These are phyloP conservation scores for Pichia norvegensis DNA, from an alignment of 1,139 yeast genomes.

Conservation along the genomic window DNA sequence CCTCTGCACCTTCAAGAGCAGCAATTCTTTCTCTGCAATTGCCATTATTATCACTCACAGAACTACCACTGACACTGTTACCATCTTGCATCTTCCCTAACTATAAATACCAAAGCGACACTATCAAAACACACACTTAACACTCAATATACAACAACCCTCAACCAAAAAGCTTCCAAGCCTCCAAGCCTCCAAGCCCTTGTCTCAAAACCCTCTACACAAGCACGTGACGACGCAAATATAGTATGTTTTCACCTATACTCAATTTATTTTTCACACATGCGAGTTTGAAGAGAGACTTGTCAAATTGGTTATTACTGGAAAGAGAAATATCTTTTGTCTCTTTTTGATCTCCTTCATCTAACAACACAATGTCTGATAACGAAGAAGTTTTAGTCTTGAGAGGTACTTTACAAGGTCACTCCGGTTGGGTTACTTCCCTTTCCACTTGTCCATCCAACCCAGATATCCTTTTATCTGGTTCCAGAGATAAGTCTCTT, in stretches of 20 bases:
- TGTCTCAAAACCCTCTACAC: not conserved
- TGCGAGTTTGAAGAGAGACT: no score
- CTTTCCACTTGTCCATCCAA: constrained; percentile 97
- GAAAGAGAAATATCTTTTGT: not conserved
- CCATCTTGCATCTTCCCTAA: not conserved
- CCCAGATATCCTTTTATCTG: constrained; percentile 97
- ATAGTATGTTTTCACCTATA: not conserved
- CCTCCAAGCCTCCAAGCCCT: not conserved
- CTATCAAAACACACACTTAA: not conserved
- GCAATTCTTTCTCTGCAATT: constrained; percentile 24
- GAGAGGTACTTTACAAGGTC: constrained; percentile 97
- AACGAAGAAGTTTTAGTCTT: constrained; percentile 85
- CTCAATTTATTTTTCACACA: not conserved
- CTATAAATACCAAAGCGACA: no score
- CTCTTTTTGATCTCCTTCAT: not conserved
- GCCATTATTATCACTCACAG: not conserved
- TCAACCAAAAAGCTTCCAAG: no score
- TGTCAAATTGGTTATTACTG: no score
- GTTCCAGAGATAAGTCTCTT: constrained; percentile 97
- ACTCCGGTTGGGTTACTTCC: constrained; percentile 95
- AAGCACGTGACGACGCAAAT: not conserved
- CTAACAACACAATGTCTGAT: constrained; percentile 22
- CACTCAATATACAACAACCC: not conserved
- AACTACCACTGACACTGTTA: not conserved
- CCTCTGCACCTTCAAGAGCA: constrained; percentile 25